A percentile compares a stretch with the other conserved stretches of the same genome.
Conservation (phyloP, 23 red algal genomes). For the Gracilaria vermiculophylla region DNA sequence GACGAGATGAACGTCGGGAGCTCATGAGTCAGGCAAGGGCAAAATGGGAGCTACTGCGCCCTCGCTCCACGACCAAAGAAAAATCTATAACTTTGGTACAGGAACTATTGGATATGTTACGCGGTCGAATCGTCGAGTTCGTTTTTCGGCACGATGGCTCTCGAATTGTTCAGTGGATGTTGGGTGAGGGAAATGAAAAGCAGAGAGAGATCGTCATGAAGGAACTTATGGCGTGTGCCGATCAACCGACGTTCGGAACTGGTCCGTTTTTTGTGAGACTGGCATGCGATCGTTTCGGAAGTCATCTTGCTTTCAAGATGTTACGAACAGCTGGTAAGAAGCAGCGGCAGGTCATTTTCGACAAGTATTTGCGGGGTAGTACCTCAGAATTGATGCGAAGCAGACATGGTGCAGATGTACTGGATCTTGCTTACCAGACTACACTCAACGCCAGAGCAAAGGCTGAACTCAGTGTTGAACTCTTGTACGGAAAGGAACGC, state of each 20-base stretch:
- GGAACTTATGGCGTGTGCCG: constrained; percentile 39
- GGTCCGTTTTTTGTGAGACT: constrained; percentile 51
- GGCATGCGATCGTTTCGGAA: constrained; percentile 55
- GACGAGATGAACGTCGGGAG: constrained; percentile 48
- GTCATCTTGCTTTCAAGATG: constrained; percentile 71
- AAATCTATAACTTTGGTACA: constrained; percentile 31
- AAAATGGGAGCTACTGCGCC: constrained; percentile 74
- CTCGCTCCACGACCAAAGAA: constrained; percentile 33
- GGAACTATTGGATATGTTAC: constrained; percentile 48
- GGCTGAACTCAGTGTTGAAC: constrained; percentile 38
- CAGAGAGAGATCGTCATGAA: constrained; percentile 24
- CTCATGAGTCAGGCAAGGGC: constrained; percentile 34
- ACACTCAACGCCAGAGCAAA: constrained; percentile 7
- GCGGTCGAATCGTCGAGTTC: constrained; percentile 59
- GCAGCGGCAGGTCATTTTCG: constrained; percentile 33
- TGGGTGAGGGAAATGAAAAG: constrained; percentile 21
- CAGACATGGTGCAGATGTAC: constrained; percentile 48
- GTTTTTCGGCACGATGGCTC: constrained; percentile 73
- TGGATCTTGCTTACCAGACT: constrained; percentile 75
- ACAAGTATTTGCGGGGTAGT: constrained; percentile 36
- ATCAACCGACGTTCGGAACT: background rate
- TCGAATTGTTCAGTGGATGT: constrained; percentile 82
- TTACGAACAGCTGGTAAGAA: constrained; percentile 20
- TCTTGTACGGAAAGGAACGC: constrained; percentile 48
- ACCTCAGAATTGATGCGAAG: constrained; percentile 55